phyloP scores from a whole-genome alignment of 2,329 filamentous ascomycete genomes.

The Knufia petricola region DNA sequence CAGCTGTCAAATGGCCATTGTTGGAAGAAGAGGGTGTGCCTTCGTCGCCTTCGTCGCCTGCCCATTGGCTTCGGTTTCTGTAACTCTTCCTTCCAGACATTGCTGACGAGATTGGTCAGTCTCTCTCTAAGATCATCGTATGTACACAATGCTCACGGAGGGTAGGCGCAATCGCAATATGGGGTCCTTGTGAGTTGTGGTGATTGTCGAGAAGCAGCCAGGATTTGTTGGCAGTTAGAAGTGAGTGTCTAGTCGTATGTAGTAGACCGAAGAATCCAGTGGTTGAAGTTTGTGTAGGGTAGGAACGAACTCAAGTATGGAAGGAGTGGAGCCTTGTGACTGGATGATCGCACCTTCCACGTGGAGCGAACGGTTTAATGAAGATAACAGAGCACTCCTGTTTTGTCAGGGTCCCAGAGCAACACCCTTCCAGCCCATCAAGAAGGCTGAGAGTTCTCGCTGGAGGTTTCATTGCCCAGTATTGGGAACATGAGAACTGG shows the following conservation, averaged over 20 bases:
- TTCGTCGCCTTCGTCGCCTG: too few species aligned
- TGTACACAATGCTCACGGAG: too few species aligned
- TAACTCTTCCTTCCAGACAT: background rate
- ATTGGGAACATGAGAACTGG: too few species aligned
- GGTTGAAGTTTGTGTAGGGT: background rate
- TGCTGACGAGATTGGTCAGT: background rate
- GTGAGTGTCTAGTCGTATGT: too few species aligned
- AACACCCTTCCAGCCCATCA: too few species aligned
- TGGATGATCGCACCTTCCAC: background rate
- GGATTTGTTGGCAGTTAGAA: too few species aligned
- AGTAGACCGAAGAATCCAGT: background rate
- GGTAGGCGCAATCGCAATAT: too few species aligned
- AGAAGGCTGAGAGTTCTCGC: too few species aligned
- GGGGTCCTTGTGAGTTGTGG: too few species aligned
- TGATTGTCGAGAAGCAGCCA: background rate
- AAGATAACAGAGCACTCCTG: too few species aligned
- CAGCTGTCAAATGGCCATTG: background rate
- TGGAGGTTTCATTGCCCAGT: too few species aligned
- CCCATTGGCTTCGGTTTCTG: background rate
- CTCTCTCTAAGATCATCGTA: background rate
- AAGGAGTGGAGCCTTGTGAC: background rate
- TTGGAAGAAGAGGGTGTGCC: background rate
- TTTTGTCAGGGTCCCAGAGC: too few species aligned
- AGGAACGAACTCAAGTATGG: background rate
- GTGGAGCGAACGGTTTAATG: background rate